These are phyloP conservation scores for Amylocarpus encephaloides DNA, from an alignment of 2,329 filamentous ascomycete species.

Conservation along the genomic window DNA sequence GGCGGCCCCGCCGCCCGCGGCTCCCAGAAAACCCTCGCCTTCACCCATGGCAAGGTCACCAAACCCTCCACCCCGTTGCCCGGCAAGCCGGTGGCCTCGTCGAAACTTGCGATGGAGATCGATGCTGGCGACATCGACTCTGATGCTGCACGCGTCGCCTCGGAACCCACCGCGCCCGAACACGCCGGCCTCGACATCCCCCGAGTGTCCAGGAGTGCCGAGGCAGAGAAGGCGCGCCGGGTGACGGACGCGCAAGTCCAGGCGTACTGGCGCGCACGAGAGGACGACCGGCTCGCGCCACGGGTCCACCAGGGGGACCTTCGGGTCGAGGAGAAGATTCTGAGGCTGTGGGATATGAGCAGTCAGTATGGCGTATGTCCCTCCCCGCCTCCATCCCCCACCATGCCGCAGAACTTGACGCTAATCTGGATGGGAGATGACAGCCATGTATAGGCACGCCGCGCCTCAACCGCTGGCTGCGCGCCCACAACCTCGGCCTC, in stretches of 20 bases:
- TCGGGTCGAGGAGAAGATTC: conserved; percentile 70
- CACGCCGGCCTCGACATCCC: conserved; percentile 19
- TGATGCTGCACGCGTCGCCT: conserved; percentile 16
- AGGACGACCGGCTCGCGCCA: conserved; percentile 59
- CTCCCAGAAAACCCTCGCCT: conserved; percentile 54
- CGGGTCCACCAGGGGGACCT: conserved; percentile 74
- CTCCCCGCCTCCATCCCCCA: too few species aligned
- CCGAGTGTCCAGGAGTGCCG: conserved; percentile 34
- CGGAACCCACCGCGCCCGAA: conserved; percentile 14
- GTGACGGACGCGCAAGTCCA: conserved; percentile 64
- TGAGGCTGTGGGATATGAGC: conserved; percentile 88
- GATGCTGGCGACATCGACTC: neutral
- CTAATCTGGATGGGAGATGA: too few species aligned
- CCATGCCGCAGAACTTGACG: too few species aligned
- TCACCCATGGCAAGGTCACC: conserved; percentile 52
- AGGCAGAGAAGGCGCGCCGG: conserved; percentile 53
- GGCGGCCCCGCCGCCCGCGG: conserved; percentile 35
- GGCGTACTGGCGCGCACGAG: conserved; percentile 70
- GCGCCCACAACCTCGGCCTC: conserved; percentile 76
- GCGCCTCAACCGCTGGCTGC: conserved; percentile 78
- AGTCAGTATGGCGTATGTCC: conserved; percentile 80
- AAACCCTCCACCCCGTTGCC: conserved; percentile 40
- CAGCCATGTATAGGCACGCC: conserved; percentile 85
- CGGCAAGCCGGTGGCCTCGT: conserved; percentile 4
- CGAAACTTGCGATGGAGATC: conserved; percentile 3